phyloP scores from a whole-genome alignment of 108 stramenopile genomes.

The Cyclostephanos invisitatus region DNA sequence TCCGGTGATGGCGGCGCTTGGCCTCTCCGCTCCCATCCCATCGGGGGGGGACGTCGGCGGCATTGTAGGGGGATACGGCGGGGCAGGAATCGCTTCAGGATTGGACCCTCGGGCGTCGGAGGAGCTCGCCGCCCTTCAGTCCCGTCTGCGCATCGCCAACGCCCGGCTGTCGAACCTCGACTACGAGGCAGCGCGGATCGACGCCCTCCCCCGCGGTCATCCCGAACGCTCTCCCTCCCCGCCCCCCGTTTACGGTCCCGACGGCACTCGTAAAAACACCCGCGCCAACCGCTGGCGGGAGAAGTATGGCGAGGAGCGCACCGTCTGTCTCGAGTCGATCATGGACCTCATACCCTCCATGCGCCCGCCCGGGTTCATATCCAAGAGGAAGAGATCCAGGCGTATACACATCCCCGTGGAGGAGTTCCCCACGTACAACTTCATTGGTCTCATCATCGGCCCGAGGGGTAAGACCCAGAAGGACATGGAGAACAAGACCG shows the following conservation, averaged over 20 bases:
- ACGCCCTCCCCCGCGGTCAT: slow-evolving; percentile 78
- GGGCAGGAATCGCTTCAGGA: slow-evolving; percentile 5
- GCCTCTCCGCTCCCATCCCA: slow-evolving; percentile 32
- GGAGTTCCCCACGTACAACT: slow-evolving; percentile 93
- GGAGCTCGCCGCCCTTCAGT: slow-evolving; percentile 46
- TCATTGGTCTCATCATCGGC: slow-evolving; percentile 95
- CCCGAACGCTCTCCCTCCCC: slow-evolving; percentile 86
- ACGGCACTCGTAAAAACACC: slow-evolving; percentile 95
- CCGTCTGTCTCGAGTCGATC: slow-evolving; percentile 86
- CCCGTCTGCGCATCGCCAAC: slow-evolving; percentile 66
- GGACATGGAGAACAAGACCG: slow-evolving; percentile 95
- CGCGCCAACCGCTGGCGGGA: slow-evolving; percentile 94
- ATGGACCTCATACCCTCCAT: slow-evolving; percentile 71
- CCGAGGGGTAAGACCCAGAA: slow-evolving; percentile 99
- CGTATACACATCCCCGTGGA: slow-evolving; percentile 89
- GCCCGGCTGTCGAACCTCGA: slow-evolving; percentile 66
- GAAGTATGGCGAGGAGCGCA: slow-evolving; percentile 79
- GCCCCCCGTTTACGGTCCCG: slow-evolving; percentile 90
- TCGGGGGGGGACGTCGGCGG: slow-evolving; percentile 22
- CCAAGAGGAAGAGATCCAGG: slow-evolving; percentile 72
- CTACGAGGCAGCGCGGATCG: slow-evolving; percentile 70
- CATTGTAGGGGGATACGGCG: not conserved
- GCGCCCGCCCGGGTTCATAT: slow-evolving; percentile 50
- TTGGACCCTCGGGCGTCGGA: slow-evolving; percentile 5
- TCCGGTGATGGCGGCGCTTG: slow-evolving; percentile 35